Evolutionary conservation across 129 eudicot genomes (phyloP).

Genomic region (Tagetes patula): DNA sequence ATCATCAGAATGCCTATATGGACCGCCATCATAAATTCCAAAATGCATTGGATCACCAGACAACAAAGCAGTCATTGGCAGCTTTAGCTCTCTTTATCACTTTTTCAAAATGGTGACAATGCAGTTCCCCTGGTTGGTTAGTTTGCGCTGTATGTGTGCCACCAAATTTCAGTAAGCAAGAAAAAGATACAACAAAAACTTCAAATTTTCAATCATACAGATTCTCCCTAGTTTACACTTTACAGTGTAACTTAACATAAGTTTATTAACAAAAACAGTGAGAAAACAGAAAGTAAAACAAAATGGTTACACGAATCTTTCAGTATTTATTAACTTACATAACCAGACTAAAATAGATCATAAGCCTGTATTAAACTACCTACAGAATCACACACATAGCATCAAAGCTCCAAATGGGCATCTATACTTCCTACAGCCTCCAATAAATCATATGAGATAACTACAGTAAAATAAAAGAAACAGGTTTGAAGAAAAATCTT

Average conservation of each 20-base stretch:
- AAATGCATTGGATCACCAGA: slow-evolving; percentile 61
- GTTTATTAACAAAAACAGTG: slow-evolving; percentile 3
- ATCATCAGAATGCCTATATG: slow-evolving; percentile 46
- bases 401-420: slow-evolving; percentile 2
- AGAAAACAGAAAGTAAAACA: neutral
- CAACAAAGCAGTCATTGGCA: slow-evolving; percentile 59
- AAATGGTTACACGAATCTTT: neutral
- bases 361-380: slow-evolving; percentile 5
- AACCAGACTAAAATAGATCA: neutral
- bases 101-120: neutral
- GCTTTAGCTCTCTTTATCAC: slow-evolving; percentile 32
- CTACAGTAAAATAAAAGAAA: neutral
- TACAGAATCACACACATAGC: slow-evolving; percentile 12
- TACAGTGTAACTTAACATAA: neutral
- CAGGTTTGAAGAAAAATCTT: neutral
- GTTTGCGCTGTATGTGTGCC: slow-evolving; percentile 23
- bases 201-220: neutral
- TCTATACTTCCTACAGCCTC: slow-evolving; percentile 20
- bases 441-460: slow-evolving; percentile 10
- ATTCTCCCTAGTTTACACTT: slow-evolving; percentile 1
- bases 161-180: slow-evolving; percentile 22
- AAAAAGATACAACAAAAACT: neutral
- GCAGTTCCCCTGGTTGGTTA: slow-evolving; percentile 8
- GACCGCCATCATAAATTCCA: slow-evolving; percentile 58
- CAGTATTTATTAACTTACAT: neutral